Base-by-base conservation (phyloP, 257 asterid genomes). In the Paraleonurus japonicus region DNA sequence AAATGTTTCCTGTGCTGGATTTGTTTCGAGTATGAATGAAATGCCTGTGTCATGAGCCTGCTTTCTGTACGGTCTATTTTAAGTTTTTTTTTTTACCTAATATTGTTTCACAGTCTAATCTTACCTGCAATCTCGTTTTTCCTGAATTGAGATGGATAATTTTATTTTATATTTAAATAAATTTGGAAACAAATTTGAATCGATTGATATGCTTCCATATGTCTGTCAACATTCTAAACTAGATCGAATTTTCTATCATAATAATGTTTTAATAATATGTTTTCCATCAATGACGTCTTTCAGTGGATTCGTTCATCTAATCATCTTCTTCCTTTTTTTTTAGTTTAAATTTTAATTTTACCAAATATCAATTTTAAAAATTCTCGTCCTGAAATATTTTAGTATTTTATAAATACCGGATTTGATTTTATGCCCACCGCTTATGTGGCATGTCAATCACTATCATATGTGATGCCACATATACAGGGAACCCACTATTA, bases 1-100 rank as follows among this genome's bases (percentile, higher is more conserved):
- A 17, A 60, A 43, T 71, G 43, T 32, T 48, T 30, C 19, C n/a
- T 45, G 69, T 2, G 43, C 13, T 64, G 70, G 70, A 65, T 65
- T 41, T 41, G 62, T 43, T n/a, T 65, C 27, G 67, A 45, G 22
- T 59, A n/a, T 11, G 69, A 53, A 65, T 26, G 50, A 47, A 47
- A 61, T 28, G 51, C 24, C 41, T 26, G 58, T 16, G 61, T 45
- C 69, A 45, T 55, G 35, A 37, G 47, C 32, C 43, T 5, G 17
- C 30, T 35, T 22, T 5, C n/a, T 61, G 32, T 43, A 19, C 7
- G 48, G 69, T 45, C 61, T 60, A 60, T 60, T 17, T 70, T 70
- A 9, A 55, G 43, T 7, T 22, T 19, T 4, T 19, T 37, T 23
- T 24, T 8, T 26, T 13, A 1, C 8, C 3, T 65, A 6, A 1